Percentiles rank a stretch among this genome's conserved stretches.
phyloP scores from a whole-genome alignment of 2,329 filamentous ascomycete species.

The Nigrospora osmanthi region DNA sequence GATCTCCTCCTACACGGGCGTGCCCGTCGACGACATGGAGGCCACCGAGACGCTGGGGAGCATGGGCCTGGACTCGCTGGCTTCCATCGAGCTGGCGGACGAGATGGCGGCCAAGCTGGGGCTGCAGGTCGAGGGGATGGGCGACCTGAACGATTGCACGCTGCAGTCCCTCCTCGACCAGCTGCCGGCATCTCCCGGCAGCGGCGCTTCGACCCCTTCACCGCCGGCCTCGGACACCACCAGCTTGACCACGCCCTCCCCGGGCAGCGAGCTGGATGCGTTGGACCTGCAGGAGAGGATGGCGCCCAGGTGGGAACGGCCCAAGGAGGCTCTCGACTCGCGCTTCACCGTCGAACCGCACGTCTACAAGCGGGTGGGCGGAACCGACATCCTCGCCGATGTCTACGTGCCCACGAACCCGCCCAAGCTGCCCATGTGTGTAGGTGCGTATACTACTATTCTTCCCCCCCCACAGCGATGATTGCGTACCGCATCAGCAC shows the following conservation, averaged over 20 bases:
- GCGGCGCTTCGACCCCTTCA: constrained; percentile 19
- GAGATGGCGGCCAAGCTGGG: constrained; percentile 9
- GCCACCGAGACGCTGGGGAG: constrained; percentile 6
- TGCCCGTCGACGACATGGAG: constrained; percentile 7
- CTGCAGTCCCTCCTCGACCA: not conserved
- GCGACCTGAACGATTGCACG: constrained; percentile 6
- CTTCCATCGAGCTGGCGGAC: constrained; percentile 9
- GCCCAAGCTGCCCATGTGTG: not conserved
- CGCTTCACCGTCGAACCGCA: constrained; percentile 6
- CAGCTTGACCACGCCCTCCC: constrained; percentile 16
- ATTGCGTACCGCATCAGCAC: not conserved
- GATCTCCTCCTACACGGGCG: constrained; percentile 4
- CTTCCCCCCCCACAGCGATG: not conserved
- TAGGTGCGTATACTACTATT: not conserved
- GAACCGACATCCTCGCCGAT: constrained; percentile 16
- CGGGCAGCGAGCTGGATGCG: not conserved
- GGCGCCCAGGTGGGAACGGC: not conserved
- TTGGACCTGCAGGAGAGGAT: not conserved
- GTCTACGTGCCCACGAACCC: constrained; percentile 19
- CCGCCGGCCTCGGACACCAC: constrained; percentile 27
- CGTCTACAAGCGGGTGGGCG: constrained; percentile 11
- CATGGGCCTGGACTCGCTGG: constrained; percentile 11
- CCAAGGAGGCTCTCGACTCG: not conserved
- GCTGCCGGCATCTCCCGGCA: constrained; percentile 12
- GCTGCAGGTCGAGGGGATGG: constrained; percentile 4